Conservation (phyloP, 345 rosid species). For the Eucalyptus microcorys region DNA sequence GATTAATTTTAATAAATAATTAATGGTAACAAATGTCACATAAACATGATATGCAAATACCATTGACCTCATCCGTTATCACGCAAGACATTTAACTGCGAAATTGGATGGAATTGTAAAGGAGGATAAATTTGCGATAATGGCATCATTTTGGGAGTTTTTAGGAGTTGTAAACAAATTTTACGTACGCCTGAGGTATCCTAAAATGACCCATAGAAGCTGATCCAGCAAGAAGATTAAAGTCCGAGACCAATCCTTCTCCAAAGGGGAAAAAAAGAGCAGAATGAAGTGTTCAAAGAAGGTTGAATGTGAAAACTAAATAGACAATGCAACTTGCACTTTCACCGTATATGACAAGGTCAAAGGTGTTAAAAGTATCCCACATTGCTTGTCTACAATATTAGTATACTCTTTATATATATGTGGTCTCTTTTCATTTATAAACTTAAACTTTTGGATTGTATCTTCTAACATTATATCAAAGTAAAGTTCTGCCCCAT, state of each 20-base stretch:
- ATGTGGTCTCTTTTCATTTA: neutral
- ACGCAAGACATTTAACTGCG: neutral
- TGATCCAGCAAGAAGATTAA: neutral
- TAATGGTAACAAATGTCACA: neutral
- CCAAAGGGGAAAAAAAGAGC: neutral
- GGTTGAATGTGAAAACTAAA: neutral
- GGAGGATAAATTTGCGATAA: neutral
- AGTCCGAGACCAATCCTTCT: neutral
- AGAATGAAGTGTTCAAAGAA: neutral
- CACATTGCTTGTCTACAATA: neutral
- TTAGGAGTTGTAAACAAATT: neutral
- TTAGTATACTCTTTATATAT: neutral
- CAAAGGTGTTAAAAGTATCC: neutral
- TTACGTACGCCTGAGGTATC: neutral
- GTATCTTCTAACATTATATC: fast-evolving
- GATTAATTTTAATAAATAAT: neutral
- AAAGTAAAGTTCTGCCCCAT: neutral
- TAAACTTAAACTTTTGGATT: neutral
- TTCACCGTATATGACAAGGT: neutral
- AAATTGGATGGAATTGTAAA: neutral
- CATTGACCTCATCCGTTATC: neutral
- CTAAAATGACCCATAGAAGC: neutral
- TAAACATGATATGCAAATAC: neutral
- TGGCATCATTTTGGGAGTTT: neutral
- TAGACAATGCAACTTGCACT: neutral